These are phyloP conservation scores for Trichoderma brevicompactum DNA, from an alignment of 2,329 filamentous ascomycete genomes.

Conservation along the genomic window DNA sequence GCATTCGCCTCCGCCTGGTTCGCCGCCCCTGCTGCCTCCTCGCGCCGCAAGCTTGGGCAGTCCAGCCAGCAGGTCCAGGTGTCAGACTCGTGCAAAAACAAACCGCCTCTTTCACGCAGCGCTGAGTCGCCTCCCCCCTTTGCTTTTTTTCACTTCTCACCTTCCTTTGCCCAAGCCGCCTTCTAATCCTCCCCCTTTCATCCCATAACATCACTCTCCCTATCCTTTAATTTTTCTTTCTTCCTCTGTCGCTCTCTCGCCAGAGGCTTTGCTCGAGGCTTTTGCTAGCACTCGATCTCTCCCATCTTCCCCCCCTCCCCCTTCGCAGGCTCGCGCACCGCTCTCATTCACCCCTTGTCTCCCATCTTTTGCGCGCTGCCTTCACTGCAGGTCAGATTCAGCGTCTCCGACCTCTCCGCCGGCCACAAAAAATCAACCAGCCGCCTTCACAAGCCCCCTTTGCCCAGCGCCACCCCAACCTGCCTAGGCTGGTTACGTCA, in stretches of 20 bases:
- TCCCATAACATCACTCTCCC: conserved; percentile 29
- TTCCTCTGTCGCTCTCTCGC: conserved; percentile 34
- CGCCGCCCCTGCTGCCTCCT: conserved; percentile 26
- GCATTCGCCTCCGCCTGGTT: conserved; percentile 27
- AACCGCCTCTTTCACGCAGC: conserved; percentile 36
- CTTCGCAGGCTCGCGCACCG: conserved; percentile 17
- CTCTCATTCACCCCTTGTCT: conserved; percentile 29
- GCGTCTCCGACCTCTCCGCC: conserved; percentile 38
- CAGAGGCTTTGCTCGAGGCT: conserved; percentile 46
- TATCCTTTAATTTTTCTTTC: conserved; percentile 37
- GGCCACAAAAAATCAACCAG: conserved; percentile 31
- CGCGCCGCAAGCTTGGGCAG: neutral
- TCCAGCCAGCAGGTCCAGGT: conserved; percentile 12
- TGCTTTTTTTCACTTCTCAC: conserved; percentile 26
- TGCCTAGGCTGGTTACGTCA: conserved; percentile 41
- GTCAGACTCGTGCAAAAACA: conserved; percentile 38
- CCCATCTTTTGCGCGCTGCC: conserved; percentile 23
- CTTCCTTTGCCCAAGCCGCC: conserved; percentile 31
- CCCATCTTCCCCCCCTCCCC: conserved; percentile 9
- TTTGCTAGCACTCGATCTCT: conserved; percentile 55
- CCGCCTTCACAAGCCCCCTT: conserved; percentile 33
- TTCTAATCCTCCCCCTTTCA: conserved; percentile 26
- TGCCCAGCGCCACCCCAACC: conserved; percentile 28
- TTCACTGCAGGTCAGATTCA: conserved; percentile 29
- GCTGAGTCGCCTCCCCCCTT: conserved; percentile 30